Percentiles rank a stretch among this genome's conserved stretches.
Evolutionary conservation across 129 eudicot genomes (phyloP).

Genomic region (Deinandra increscens): DNA sequence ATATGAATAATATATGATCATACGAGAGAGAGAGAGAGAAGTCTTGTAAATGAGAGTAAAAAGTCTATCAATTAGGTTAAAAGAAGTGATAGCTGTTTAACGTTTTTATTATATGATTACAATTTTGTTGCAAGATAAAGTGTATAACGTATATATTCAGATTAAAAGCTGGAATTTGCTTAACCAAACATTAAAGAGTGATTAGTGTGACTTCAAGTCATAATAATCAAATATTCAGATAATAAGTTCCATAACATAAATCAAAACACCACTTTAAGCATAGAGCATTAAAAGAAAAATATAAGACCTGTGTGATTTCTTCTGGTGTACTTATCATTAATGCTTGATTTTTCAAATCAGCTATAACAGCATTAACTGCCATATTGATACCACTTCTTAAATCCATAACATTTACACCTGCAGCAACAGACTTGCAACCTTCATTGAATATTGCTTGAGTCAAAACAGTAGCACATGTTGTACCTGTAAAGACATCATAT

Average conservation of each 20-base stretch:
- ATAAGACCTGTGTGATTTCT: constrained; percentile 85
- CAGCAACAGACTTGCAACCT: constrained; percentile 89
- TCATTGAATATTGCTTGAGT: constrained; percentile 88
- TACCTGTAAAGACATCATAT: constrained; percentile 52
- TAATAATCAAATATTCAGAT: background rate
- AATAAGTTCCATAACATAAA: background rate
- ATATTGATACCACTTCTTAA: constrained; percentile 74
- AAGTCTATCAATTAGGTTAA: background rate
- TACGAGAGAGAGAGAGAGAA: background rate
- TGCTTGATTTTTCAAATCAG: constrained; percentile 76
- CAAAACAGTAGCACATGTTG: constrained; percentile 98
- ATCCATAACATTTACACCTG: constrained; percentile 94
- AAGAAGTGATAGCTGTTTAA: background rate
- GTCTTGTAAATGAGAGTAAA: background rate
- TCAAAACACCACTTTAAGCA: background rate
- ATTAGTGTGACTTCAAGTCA: background rate
- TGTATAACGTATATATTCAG: background rate
- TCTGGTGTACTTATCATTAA: constrained; percentile 89
- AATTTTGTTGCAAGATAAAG: background rate
- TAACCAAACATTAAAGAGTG: background rate
- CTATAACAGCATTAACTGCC: constrained; percentile 83
- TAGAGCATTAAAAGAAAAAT: background rate
- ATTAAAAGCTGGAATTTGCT: background rate
- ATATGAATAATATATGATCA: background rate
- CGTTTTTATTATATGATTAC: background rate